Conservation (phyloP, 129 eudicot genomes). For the Lactuca saligna region DNA sequence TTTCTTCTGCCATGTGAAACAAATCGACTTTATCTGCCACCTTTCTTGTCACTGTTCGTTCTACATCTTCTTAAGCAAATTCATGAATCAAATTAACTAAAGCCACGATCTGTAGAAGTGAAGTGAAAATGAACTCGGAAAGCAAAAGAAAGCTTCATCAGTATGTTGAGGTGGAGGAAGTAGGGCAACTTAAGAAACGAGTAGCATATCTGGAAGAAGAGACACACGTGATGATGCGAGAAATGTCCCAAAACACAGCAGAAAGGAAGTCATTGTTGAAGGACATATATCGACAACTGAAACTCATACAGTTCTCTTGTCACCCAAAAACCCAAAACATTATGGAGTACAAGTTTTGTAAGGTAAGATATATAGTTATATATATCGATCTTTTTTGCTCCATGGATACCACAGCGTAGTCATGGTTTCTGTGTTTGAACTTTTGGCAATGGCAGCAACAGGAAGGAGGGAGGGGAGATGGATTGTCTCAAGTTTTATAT, state of each 20-base stretch:
- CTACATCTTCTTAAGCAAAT: background rate
- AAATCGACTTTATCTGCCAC: background rate
- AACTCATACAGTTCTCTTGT: slow-evolving; percentile 31
- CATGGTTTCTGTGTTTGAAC: background rate
- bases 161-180: slow-evolving; percentile 18
- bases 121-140: slow-evolving; percentile 7
- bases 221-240: slow-evolving; percentile 35
- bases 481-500: slow-evolving; percentile 47
- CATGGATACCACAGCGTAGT: background rate
- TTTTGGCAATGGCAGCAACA: slow-evolving; percentile 13
- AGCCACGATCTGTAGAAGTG: slow-evolving; percentile 15
- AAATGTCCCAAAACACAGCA: slow-evolving; percentile 31
- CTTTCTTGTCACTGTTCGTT: too few species aligned
- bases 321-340: slow-evolving; percentile 10
- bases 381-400: background rate
- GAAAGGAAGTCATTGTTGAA: slow-evolving; percentile 47
- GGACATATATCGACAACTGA: slow-evolving; percentile 42
- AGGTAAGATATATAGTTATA: slow-evolving; percentile 7
- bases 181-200: slow-evolving; percentile 42
- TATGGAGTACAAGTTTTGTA: background rate
- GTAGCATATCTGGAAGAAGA: slow-evolving; percentile 58
- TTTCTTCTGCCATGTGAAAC: slow-evolving; percentile 13
- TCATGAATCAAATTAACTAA: background rate
- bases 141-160: slow-evolving; percentile 4
- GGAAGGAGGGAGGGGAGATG: slow-evolving; percentile 35